These are phyloP conservation scores for Umbilicus rupestris DNA, from an alignment of 164 flowering plant genomes.

Conservation along the genomic window DNA sequence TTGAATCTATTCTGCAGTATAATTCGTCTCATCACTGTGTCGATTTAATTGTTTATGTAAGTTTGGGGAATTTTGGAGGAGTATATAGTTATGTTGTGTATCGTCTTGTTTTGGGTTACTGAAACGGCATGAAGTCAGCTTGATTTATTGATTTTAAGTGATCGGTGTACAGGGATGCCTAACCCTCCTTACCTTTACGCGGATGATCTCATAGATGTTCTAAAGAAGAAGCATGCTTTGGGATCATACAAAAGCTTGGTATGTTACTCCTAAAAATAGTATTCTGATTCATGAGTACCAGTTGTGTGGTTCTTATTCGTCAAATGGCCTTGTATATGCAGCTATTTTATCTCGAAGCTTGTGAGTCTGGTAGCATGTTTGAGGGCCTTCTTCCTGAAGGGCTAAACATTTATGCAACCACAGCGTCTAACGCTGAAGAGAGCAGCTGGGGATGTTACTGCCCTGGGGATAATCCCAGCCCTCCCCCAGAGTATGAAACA, in stretches of 20 bases:
- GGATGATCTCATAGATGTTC: slow-evolving; percentile 30
- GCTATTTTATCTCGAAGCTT: slow-evolving; percentile 91
- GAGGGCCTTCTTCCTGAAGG: slow-evolving; percentile 80
- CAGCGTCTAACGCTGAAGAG: slow-evolving; percentile 79
- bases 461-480: slow-evolving; percentile 55
- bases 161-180: slow-evolving; percentile 32
- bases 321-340: slow-evolving; percentile 12
- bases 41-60: background rate
- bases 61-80: background rate
- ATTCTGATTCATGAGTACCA: background rate
- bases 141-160: background rate
- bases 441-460: slow-evolving; percentile 91
- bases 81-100: too few relatives aligned
- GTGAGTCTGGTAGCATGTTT: slow-evolving; percentile 93
- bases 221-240: slow-evolving; percentile 51
- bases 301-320: background rate
- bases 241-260: slow-evolving; percentile 62
- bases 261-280: slow-evolving; percentile 7
- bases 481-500: slow-evolving; percentile 74
- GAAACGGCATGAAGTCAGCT: background rate
- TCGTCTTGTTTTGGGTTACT: background rate
- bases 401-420: slow-evolving; percentile 77
- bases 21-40: too few relatives aligned
- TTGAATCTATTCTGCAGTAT: too few relatives aligned
- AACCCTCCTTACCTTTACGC: slow-evolving; percentile 40